These are phyloP conservation scores for Arachnopeziza araneosa DNA, from an alignment of 2,329 filamentous ascomycete species.

Conservation along the genomic window DNA sequence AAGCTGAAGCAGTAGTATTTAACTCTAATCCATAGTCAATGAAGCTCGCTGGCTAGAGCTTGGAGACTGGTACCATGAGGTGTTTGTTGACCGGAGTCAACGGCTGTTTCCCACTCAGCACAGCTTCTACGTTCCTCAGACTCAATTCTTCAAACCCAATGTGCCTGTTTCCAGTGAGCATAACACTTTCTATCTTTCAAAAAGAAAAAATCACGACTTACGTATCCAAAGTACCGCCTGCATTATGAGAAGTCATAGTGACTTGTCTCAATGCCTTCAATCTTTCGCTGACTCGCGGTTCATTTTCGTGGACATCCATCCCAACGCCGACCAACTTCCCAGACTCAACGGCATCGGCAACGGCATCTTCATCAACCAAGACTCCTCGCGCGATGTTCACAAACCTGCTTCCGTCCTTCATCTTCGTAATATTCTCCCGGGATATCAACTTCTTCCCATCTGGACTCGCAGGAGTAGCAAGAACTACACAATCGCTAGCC, in stretches of 20 bases:
- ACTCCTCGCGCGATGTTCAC: constrained; percentile 63
- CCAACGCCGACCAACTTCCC: constrained; percentile 48
- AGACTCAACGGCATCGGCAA: constrained; percentile 52
- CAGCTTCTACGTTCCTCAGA: constrained; percentile 61
- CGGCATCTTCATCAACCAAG: constrained; percentile 59
- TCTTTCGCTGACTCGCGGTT: constrained; percentile 40
- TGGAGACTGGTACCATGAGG: constrained; percentile 8
- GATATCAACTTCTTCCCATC: constrained; percentile 46
- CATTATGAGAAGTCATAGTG: constrained; percentile 62
- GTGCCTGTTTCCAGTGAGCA: constrained; percentile 16
- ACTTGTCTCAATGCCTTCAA: constrained; percentile 29
- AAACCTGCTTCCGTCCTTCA: constrained; percentile 51
- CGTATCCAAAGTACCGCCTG: constrained; percentile 60
- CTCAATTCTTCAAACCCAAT: constrained; percentile 61
- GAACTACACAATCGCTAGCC: constrained; percentile 52
- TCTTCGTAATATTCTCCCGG: constrained; percentile 39
- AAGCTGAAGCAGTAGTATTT: neutral
- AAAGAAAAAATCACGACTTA: constrained; percentile 11
- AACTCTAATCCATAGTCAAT: neutral
- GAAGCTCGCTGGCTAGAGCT: neutral
- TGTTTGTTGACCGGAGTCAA: constrained; percentile 30
- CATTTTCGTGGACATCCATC: constrained; percentile 58
- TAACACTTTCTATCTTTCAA: neutral
- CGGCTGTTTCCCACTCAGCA: constrained; percentile 36
- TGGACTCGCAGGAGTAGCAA: constrained; percentile 50